Evolutionary conservation across 208 protist species (phyloP), one percentile per base, ranked within the genome.

Genomic region (Angomonas ambiguus): DNA sequence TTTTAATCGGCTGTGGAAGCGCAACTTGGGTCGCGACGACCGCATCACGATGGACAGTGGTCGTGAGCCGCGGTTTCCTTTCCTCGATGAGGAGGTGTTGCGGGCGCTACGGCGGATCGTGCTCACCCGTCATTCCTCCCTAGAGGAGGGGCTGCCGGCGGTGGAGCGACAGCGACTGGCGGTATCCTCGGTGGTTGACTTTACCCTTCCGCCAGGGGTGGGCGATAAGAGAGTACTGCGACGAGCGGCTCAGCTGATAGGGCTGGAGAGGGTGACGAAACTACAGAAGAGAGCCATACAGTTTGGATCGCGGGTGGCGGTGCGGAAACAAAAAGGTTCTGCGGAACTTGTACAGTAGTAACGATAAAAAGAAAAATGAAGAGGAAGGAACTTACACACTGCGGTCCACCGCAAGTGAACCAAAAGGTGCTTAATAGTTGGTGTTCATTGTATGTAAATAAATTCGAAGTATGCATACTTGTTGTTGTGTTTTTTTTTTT

Each of bases 251-350:
- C 63, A 63, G 4, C 65, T 87, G 31, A 34, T 98, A n/a, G 97
- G 96, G 0, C 77, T 98, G 18, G 41, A 60, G 6, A 71, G 66
- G 10, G 84, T 91, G 27, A 80, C 93, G 22, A 62, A 67, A 18
- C 74, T 97, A 51, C 83, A 97, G 68, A 99, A 99, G 79, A 88
- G 97, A 11, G 97, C 97, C 2, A 98, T 99, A 38, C 97, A 99
- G 79, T 99, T 99, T 64, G 97, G 97, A 58, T 95, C 97, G 3
- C 84, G 97, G 22, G 88, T 98, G 42, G 96, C 97, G 8, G 90
- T 98, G 38, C 55, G 83, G 10, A 77, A 75, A 34, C 65, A 84
- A 22, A 61, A 74, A 10, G 83, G 83, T 2, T 72, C 16, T 61
- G 11, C n/a, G 10, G 59, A 18, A 16, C 62, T 66, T 16, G n/a